Evolutionary conservation across 2,329 filamentous ascomycete genomes (phyloP).

Genomic region (Cladophialophora carrionii): DNA sequence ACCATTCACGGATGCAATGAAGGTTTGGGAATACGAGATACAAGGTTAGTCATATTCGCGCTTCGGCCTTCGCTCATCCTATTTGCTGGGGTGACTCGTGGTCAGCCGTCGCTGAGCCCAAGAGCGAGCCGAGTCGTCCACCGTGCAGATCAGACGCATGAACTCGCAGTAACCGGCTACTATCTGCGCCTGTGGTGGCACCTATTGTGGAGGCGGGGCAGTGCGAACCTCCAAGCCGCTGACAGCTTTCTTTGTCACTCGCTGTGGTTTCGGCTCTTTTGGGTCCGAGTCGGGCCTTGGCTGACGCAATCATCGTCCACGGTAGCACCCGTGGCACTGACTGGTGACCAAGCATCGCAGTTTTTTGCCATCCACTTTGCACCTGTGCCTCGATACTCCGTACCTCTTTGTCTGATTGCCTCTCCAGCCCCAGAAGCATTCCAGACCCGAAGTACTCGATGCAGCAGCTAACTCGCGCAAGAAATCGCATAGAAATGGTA

Average conservation of each 20-base stretch:
- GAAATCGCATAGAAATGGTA: not conserved
- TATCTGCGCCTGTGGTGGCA: not conserved
- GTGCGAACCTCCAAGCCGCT: not conserved
- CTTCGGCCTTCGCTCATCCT: conserved; percentile 16
- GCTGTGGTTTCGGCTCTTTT: not conserved
- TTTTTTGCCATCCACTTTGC: not conserved
- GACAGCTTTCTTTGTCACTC: conserved; percentile 4
- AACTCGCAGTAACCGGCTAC: not conserved
- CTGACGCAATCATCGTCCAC: not conserved
- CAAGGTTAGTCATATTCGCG: conserved; percentile 18
- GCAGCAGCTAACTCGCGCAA: not conserved
- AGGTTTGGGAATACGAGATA: not conserved
- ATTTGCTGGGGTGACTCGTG: not conserved
- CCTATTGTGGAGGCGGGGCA: too few relatives aligned
- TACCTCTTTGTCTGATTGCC: not conserved
- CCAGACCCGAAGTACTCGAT: not conserved
- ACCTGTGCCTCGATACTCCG: not conserved
- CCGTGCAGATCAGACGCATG: not conserved
- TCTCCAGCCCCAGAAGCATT: not conserved
- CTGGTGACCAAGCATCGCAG: too few relatives aligned
- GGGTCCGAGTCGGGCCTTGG: conserved; percentile 3
- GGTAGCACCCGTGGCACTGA: too few relatives aligned
- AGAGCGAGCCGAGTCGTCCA: not conserved
- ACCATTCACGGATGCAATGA: conserved; percentile 11
- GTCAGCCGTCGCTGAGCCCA: not conserved